Evolutionary conservation across 2,329 filamentous ascomycete species (phyloP).

Genomic region (Colletotrichum spinosum): DNA sequence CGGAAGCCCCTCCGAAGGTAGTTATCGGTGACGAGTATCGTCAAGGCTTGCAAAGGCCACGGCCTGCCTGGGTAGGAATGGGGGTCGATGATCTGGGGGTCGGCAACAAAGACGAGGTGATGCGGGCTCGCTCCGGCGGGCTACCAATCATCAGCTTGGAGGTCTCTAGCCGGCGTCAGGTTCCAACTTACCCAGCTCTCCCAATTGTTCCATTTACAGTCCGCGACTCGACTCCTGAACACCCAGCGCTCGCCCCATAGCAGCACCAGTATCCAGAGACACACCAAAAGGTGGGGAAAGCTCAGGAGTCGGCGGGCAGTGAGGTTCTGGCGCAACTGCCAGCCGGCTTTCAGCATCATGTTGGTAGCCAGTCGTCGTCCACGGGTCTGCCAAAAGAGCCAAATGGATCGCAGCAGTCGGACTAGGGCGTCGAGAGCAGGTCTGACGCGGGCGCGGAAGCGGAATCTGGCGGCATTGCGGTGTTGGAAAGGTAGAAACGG

Average conservation of each 20-base stretch:
- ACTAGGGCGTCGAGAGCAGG: constrained; percentile 13
- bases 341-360: constrained; percentile 25
- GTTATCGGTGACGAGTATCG: constrained; percentile 79
- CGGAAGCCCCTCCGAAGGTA: constrained; percentile 87
- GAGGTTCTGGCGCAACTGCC: constrained; percentile 58
- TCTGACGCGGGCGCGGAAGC: constrained; percentile 38
- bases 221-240: constrained; percentile 76
- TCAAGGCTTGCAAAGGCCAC: constrained; percentile 67
- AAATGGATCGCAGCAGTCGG: constrained; percentile 24
- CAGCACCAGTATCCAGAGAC: constrained; percentile 80
- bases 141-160: constrained; percentile 57
- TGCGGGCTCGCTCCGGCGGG: constrained; percentile 83
- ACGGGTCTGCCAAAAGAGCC: constrained; percentile 33
- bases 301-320: constrained; percentile 64
- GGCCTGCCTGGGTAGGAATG: constrained; percentile 91
- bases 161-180: not conserved
- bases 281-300: constrained; percentile 75
- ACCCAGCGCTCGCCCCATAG: constrained; percentile 88
- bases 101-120: constrained; percentile 85
- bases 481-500: constrained; percentile 30
- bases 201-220: constrained; percentile 88
- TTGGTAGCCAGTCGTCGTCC: constrained; percentile 27
- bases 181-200: constrained; percentile 82
- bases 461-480: constrained; percentile 37
- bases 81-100: constrained; percentile 92